Base-by-base conservation (phyloP, 2,329 filamentous ascomycete genomes). In the Pseudonectria foliicola region DNA sequence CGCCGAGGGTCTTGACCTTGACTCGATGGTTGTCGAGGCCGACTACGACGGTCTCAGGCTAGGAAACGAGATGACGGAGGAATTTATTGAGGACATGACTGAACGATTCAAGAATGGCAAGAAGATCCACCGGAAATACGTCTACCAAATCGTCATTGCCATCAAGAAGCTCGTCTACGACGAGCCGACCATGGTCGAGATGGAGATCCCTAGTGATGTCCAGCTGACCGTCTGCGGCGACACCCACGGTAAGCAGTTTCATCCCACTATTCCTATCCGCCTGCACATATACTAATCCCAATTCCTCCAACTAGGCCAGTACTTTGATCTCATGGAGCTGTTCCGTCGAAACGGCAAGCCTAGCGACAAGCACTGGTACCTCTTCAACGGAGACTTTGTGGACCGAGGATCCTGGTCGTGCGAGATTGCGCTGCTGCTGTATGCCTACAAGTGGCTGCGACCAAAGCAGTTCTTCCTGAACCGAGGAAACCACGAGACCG, bases 341-440 rank as follows among this genome's bases (percentile, higher is more conserved):
- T 98, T 98, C 78, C 74, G 85, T 45, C 74, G 92, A 38, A 95
- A 95, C 51, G 92, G 92, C 27, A 76, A 73, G 44, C 92, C 92
- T 0, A 77, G 75, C 12, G 86, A 90, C 43, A 86, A 84, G 57
- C 88, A 96, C 59, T 85, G 81, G 60, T 98, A 96, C 59, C 74
- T 98, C 10, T 98, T 98, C 73, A 98, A 98, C 60, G 92, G 92
- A 46, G 92, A 98, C 64, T 98, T 98, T 56, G 92, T 98, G 35
- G 92, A 98, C 60, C 79, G 92, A 58, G 92, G 92, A 18, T 95
- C 88, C 25, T 98, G 92, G 92, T 96, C 90, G 6, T 88, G 82
- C n/a, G 92, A 98, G 60, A 93, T 98, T 49, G 90, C 88, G 10
- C 72, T 98, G 30, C 71, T 95, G 10, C 71, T 98, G 13, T 98